phyloP scores from a whole-genome alignment of 1,284 basidiomycete genomes.

The Moesziomyces sp. region DNA sequence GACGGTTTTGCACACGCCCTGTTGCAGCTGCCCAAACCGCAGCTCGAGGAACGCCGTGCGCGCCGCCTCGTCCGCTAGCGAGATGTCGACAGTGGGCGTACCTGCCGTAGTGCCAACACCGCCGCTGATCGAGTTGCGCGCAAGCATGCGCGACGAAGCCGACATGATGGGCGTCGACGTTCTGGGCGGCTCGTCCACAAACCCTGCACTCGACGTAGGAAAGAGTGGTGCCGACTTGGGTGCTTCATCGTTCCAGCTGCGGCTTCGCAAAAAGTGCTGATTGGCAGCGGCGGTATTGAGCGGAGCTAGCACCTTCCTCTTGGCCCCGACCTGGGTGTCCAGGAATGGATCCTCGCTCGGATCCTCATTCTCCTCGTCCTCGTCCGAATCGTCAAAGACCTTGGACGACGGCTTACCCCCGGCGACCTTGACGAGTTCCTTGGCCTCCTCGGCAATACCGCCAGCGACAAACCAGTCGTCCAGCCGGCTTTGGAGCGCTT shows the following conservation, averaged over 20 bases:
- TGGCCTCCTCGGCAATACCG: conserved; percentile 61
- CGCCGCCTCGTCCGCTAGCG: conserved; percentile 32
- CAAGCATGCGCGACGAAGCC: conserved; percentile 6
- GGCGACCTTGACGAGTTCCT: conserved; percentile 36
- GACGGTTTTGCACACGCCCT: conserved; percentile 71
- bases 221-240: conserved; percentile 52
- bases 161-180: conserved; percentile 19
- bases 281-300: conserved; percentile 50
- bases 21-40: conserved; percentile 69
- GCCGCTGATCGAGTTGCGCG: conserved; percentile 13
- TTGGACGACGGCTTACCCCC: not conserved
- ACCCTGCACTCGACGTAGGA: conserved; percentile 5
- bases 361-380: conserved; percentile 13
- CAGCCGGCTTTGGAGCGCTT: conserved; percentile 62
- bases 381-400: conserved; percentile 33
- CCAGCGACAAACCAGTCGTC: conserved; percentile 62
- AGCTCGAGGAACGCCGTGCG: conserved; percentile 63
- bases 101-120: too few species aligned
- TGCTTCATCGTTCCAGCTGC: conserved; percentile 9
- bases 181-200: conserved; percentile 7
- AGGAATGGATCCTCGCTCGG: conserved; percentile 6
- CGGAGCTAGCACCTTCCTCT: conserved; percentile 23
- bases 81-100: conserved; percentile 13
- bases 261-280: conserved; percentile 25
- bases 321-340: not conserved